A percentile compares a stretch with the other conserved stretches of the same genome.
Conservation (phyloP, 2,329 filamentous ascomycete species). For the Saccharata proteae region DNA sequence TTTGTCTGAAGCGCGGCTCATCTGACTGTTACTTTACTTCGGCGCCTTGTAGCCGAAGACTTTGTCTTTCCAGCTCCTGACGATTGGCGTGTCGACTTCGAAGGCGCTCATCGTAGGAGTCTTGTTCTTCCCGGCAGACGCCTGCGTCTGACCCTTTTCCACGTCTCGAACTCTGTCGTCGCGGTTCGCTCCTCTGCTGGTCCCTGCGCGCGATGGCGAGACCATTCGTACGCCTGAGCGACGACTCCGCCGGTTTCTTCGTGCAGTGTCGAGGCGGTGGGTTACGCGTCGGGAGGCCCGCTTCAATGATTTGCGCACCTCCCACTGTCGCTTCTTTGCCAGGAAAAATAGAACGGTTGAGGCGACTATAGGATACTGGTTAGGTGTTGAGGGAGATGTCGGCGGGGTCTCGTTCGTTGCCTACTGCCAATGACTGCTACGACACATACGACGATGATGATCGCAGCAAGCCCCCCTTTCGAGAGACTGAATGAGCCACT, state of each 20-base stretch:
- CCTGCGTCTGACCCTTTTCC: conserved; percentile 17
- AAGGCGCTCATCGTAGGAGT: conserved; percentile 22
- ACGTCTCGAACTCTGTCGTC: conserved; percentile 17
- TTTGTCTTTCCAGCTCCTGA: conserved; percentile 11
- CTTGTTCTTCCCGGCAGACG: neutral
- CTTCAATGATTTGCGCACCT: conserved; percentile 57
- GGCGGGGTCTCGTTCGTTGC: too few species aligned
- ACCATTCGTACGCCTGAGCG: conserved; percentile 23
- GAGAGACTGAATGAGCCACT: conserved; percentile 52
- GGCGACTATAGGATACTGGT: conserved; percentile 36
- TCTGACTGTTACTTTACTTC: neutral
- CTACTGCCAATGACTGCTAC: conserved; percentile 52
- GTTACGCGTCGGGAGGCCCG: conserved; percentile 44
- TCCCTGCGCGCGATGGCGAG: conserved; percentile 23
- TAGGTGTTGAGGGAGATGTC: conserved; percentile 8
- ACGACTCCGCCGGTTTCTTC: conserved; percentile 11
- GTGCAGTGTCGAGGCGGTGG: conserved; percentile 20
- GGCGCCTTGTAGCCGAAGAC: conserved; percentile 5
- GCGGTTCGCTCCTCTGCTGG: conserved; percentile 13
- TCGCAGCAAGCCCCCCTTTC: conserved; percentile 58
- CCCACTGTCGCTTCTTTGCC: conserved; percentile 79
- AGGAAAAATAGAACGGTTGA: conserved; percentile 62
- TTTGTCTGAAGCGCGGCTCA: too few species aligned
- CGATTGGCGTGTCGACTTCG: conserved; percentile 16
- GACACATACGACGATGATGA: conserved; percentile 56